Evolutionary conservation across 2,329 filamentous ascomycete genomes (phyloP).

Genomic region (Talaromyces piceae): DNA sequence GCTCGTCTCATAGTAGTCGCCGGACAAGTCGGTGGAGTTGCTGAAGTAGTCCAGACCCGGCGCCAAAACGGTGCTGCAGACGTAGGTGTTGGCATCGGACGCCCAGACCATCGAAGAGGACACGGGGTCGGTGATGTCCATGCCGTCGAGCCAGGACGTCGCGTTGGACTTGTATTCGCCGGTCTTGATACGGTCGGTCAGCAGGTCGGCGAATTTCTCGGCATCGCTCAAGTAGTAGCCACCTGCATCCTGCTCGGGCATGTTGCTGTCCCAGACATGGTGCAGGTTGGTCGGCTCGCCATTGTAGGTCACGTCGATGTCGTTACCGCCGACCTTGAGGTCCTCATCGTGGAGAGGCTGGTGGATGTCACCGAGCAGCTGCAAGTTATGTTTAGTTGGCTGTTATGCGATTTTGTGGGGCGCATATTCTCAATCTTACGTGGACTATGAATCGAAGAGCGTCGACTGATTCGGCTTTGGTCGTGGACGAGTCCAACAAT

Average conservation of each 20-base stretch:
- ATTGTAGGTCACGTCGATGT: conserved; percentile 57
- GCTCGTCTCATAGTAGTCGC: conserved; percentile 57
- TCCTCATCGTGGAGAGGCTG: conserved; percentile 62
- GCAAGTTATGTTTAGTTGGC: background rate
- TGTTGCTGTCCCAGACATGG: conserved; percentile 65
- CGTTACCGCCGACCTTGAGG: conserved; percentile 59
- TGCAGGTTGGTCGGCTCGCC: conserved; percentile 57
- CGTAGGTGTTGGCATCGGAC: conserved; percentile 55
- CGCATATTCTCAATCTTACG: conserved; percentile 5
- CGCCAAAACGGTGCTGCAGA: conserved; percentile 60
- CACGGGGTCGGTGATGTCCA: conserved; percentile 8
- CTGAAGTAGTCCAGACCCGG: conserved; percentile 54
- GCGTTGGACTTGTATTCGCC: conserved; percentile 43
- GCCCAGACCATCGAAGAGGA: conserved; percentile 46
- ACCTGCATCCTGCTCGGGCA: conserved; percentile 58
- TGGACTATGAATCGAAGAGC: conserved; percentile 46
- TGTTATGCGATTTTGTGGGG: background rate
- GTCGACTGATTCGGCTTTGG: conserved; percentile 32
- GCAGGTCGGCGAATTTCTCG: conserved; percentile 16
- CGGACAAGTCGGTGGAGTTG: conserved; percentile 52
- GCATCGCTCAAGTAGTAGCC: conserved; percentile 23
- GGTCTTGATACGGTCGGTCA: conserved; percentile 17
- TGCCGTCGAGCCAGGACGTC: conserved; percentile 43
- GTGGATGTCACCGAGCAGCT: conserved; percentile 62
- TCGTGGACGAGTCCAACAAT: conserved; percentile 21